Conservation (phyloP, 106 monocot species). For the Alisma plantagoaquatica region DNA sequence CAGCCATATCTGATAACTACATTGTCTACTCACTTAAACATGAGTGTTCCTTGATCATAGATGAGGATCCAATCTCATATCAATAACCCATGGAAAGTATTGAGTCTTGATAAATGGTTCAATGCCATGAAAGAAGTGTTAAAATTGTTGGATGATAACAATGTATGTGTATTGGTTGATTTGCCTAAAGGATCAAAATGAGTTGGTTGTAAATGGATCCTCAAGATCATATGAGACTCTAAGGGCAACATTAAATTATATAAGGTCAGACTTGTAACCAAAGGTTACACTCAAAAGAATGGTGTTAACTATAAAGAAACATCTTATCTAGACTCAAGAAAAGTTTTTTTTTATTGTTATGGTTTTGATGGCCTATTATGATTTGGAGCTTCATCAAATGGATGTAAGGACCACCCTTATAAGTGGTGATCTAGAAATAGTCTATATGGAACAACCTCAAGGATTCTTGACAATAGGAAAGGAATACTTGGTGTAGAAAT, state of each 20-base stretch:
- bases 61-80: not conserved
- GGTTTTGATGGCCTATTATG: not conserved
- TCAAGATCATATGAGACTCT: not conserved
- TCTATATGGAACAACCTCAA: not conserved
- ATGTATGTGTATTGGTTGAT: not conserved
- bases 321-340: not conserved
- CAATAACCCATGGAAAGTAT: not conserved
- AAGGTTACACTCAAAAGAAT: conserved; percentile 2
- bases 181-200: conserved; percentile 1
- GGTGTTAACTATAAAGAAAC: not conserved
- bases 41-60: not conserved
- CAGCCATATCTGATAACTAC: not conserved
- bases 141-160: not conserved
- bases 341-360: not conserved
- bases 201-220: conserved; percentile 1
- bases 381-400: conserved; percentile 3
- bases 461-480: no score
- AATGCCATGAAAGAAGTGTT: not conserved
- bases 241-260: conserved; percentile 1
- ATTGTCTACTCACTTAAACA: no score
- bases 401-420: not conserved
- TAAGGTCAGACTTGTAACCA: not conserved
- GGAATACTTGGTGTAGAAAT: not conserved
- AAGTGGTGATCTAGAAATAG: not conserved
- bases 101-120: not conserved